These are phyloP conservation scores for Coelastrella sp. DNA, from an alignment of 139 green algal genomes.

Conservation along the genomic window DNA sequence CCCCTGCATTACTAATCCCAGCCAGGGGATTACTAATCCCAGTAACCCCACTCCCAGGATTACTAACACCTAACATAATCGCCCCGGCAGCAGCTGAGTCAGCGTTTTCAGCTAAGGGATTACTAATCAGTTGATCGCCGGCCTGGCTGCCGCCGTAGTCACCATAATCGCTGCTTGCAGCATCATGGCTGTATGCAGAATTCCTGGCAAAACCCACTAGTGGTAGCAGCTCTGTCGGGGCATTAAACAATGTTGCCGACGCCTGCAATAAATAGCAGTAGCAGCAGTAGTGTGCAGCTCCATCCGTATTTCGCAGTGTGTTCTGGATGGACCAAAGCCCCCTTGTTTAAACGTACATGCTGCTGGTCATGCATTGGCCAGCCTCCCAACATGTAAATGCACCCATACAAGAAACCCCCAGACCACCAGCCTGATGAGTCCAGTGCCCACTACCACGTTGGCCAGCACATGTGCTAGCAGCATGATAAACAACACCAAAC, in stretches of 20 bases:
- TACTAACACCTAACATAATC: not conserved
- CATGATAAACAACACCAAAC: too few relatives aligned
- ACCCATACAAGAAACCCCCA: too few relatives aligned
- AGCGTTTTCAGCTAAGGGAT: not conserved
- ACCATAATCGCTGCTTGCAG: slow-evolving; percentile 18
- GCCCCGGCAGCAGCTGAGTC: not conserved
- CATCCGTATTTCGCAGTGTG: not conserved
- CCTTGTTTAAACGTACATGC: too few relatives aligned
- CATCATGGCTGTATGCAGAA: slow-evolving; percentile 27
- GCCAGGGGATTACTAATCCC: not conserved
- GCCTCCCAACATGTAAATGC: too few relatives aligned
- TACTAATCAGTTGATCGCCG: not conserved
- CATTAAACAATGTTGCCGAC: slow-evolving; percentile 4
- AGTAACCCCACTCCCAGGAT: not conserved
- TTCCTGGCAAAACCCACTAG: slow-evolving; percentile 20
- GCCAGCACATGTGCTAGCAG: too few relatives aligned
- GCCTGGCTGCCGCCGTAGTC: slow-evolving; percentile 31
- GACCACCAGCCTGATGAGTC: not conserved
- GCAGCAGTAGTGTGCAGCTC: not conserved
- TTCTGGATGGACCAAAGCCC: too few relatives aligned
- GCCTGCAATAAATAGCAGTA: slow-evolving; percentile 33
- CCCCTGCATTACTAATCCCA: not conserved
- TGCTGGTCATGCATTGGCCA: too few relatives aligned
- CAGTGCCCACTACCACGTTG: not conserved
- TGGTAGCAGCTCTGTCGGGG: slow-evolving; percentile 43